These are phyloP conservation scores for Aurinia saxatilis DNA, from an alignment of 345 rosid genomes.

Conservation along the genomic window DNA sequence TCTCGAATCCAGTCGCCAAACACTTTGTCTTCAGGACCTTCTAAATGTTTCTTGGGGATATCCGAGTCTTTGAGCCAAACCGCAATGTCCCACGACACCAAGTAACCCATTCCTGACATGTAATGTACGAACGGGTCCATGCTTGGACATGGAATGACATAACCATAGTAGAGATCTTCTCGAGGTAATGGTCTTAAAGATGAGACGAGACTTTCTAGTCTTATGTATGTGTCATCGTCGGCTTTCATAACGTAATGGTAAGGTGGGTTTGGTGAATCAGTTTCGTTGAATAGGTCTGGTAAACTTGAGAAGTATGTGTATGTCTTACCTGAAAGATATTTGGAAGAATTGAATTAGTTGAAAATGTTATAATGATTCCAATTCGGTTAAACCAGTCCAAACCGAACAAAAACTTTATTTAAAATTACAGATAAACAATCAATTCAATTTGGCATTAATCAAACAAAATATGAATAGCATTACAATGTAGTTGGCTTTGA, in stretches of 20 bases:
- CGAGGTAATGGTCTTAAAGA: slow-evolving; percentile 64
- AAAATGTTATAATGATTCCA: neutral
- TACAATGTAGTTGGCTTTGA: no score
- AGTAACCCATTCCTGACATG: slow-evolving; percentile 92
- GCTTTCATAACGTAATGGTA: slow-evolving; percentile 86
- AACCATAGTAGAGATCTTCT: slow-evolving; percentile 78
- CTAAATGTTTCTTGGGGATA: slow-evolving; percentile 53
- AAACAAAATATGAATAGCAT: neutral
- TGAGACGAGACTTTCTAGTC: slow-evolving; percentile 44
- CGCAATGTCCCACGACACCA: slow-evolving; percentile 79
- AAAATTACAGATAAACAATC: neutral
- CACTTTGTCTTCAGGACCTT: slow-evolving; percentile 71
- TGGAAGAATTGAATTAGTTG: neutral
- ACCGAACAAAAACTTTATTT: neutral
- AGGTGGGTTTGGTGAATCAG: slow-evolving; percentile 39
- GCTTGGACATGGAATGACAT: slow-evolving; percentile 73
- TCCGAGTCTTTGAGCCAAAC: slow-evolving; percentile 78
- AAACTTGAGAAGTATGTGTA: slow-evolving; percentile 75
- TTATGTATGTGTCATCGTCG: slow-evolving; percentile 65
- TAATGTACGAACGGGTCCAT: slow-evolving; percentile 87
- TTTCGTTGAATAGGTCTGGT: slow-evolving; percentile 44
- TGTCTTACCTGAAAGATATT: slow-evolving; percentile 41
- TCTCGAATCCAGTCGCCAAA: slow-evolving; percentile 73
- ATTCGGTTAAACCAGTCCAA: neutral
- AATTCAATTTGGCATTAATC: neutral